A percentile compares a stretch with the other conserved stretches of the same genome.
Evolutionary conservation across 1,139 yeast genomes (phyloP).

Genomic region (Yamadazyma taylorii): DNA sequence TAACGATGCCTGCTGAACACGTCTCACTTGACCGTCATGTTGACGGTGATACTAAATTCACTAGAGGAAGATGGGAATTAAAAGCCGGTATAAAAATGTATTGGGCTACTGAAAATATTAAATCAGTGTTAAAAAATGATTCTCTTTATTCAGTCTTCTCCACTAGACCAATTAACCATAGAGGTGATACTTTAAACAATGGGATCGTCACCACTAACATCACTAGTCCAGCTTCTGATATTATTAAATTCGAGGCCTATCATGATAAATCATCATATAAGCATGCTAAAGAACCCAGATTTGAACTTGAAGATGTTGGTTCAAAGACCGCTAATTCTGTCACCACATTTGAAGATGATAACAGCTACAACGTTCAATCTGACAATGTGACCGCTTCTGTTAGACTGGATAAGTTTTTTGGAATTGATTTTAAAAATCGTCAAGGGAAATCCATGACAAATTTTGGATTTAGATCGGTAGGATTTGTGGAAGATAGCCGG

Average conservation of each 20-base stretch:
- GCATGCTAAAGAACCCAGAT: constrained; percentile 21
- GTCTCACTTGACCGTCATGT: constrained; percentile 25
- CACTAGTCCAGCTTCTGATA: constrained; percentile 25
- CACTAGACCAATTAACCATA: constrained; percentile 20
- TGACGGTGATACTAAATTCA: constrained; percentile 24
- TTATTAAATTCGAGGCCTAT: constrained; percentile 27
- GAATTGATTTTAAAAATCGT: constrained; percentile 20
- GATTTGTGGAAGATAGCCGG: constrained; percentile 28
- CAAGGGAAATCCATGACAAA: constrained; percentile 22
- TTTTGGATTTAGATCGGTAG: constrained; percentile 31
- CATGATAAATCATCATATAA: constrained; percentile 25
- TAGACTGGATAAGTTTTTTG: constrained; percentile 18
- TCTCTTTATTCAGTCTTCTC: constrained; percentile 23
- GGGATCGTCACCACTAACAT: constrained; percentile 28
- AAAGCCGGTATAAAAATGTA: constrained; percentile 26
- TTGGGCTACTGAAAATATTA: constrained; percentile 34
- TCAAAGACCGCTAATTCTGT: constrained; percentile 2
- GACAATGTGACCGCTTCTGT: not conserved
- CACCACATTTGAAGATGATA: constrained; percentile 2
- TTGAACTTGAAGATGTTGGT: constrained; percentile 15
- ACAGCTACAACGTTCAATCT: constrained; percentile 2
- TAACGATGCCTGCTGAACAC: constrained; percentile 12
- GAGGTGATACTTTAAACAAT: constrained; percentile 33
- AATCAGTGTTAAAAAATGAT: constrained; percentile 16
- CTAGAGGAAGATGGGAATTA: constrained; percentile 31